phyloP scores from a whole-genome alignment of 108 stramenopile genomes.

The Cyclotella baltica region DNA sequence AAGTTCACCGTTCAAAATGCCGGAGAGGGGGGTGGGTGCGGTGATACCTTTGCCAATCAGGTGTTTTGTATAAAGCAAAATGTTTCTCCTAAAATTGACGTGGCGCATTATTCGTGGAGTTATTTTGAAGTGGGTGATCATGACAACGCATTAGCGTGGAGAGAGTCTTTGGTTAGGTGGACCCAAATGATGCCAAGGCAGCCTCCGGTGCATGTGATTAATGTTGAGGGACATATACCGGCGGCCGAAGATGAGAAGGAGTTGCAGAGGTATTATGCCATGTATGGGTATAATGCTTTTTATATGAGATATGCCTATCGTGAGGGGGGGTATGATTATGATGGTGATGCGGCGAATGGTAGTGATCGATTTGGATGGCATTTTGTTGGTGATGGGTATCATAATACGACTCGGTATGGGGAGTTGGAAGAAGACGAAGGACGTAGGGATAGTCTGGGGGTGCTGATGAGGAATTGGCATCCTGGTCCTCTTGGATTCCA shows the following conservation, averaged over 20 bases:
- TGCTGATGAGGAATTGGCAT: conserved; percentile 59
- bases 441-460: conserved; percentile 54
- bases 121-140: conserved; percentile 50
- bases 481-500: conserved; percentile 55
- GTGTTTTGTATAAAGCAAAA: conserved; percentile 56
- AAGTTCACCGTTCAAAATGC: conserved; percentile 49
- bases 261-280: conserved; percentile 41
- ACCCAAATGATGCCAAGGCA: conserved; percentile 54
- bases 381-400: conserved; percentile 57
- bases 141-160: not conserved
- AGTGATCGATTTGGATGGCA: conserved; percentile 48
- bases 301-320: conserved; percentile 45
- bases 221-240: conserved; percentile 22
- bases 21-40: conserved; percentile 58
- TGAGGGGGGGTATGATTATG: conserved; percentile 54
- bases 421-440: conserved; percentile 43
- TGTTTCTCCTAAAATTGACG: conserved; percentile 51
- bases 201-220: conserved; percentile 48
- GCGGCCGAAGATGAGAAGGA: conserved; percentile 22
- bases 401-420: conserved; percentile 55
- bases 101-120: conserved; percentile 61
- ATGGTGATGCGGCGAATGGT: conserved; percentile 35
- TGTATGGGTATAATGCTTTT: conserved; percentile 55
- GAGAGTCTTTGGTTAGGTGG: conserved; percentile 54
- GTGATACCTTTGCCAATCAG: conserved; percentile 52